Percentiles rank a stretch among this genome's conserved stretches.
These are phyloP conservation scores for Hordeum pubiflorum DNA, from an alignment of 202 grass and related monocot species.

Conservation along the genomic window DNA sequence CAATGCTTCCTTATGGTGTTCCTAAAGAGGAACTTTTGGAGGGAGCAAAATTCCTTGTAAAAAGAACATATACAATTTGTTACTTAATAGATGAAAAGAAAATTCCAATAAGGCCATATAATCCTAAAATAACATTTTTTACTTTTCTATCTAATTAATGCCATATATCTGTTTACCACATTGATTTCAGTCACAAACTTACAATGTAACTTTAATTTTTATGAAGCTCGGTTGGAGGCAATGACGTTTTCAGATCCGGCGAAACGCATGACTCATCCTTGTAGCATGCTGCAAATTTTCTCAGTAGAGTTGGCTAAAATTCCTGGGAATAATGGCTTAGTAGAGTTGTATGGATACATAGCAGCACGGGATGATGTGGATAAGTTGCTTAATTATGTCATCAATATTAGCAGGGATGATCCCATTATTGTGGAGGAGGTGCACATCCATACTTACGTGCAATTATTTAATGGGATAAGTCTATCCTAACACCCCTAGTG, in stretches of 20 bases:
- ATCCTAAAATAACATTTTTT: neutral
- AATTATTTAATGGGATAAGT: constrained; percentile 1
- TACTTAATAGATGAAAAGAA: neutral
- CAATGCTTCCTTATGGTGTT: neutral
- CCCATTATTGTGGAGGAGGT: neutral
- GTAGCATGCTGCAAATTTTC: constrained; percentile 8
- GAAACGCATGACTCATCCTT: neutral
- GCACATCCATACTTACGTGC: neutral
- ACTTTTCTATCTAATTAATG: neutral
- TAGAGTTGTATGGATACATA: constrained; percentile 24
- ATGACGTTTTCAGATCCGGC: neutral
- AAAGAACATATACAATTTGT: neutral
- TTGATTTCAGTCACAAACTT: neutral
- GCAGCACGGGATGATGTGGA: neutral
- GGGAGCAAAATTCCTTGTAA: neutral
- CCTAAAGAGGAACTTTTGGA: neutral
- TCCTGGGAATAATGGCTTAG: neutral
- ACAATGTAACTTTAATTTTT: constrained; percentile 11
- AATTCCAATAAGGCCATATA: neutral
- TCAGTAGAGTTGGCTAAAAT: neutral
- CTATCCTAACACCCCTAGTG: neutral
- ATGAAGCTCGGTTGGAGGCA: constrained; percentile 20
- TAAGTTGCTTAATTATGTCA: neutral
- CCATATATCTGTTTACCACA: neutral
- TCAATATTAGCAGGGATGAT: neutral